Base-by-base conservation (phyloP, 2,329 filamentous ascomycete genomes). In the Berkeleyomyces basicola region DNA sequence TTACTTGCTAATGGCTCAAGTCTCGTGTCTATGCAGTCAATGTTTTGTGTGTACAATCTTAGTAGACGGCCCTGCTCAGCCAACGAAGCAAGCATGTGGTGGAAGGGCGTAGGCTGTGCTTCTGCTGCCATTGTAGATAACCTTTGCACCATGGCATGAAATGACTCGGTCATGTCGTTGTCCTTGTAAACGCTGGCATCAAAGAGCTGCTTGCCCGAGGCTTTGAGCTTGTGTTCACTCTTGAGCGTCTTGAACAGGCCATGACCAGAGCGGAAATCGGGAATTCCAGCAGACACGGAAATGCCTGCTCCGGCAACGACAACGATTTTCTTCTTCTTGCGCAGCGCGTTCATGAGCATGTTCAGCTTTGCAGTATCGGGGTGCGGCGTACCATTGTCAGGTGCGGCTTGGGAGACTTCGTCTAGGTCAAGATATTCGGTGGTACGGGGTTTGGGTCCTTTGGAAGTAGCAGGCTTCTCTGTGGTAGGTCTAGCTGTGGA, bases 121-220 rank as follows among this genome's bases (percentile, higher is more conserved):
- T 80, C 79, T 68, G 85, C 83, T 31, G 89, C 89, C 75, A 91
- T 81, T 63, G 86, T 79, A 53, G 90, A 90, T 69, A 99, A 81
- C 69, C 88, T 86, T 70, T 91, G 87, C 68, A 99, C 90, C 92
- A 99, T 97, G 71, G 87, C 85, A 73, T 99, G 93, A 72, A 99
- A 99, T 9, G 87, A 89, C 33, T 87, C 85, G 0, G 92, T 97
- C 10, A 91, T 88, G 31, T 82, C 80, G 71, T 95, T 86, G 76
- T 96, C 88, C 73, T 90, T 91, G 77, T 99, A 99, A 61, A 99
- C 93, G 6, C 92, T 95, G 61, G 93, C 93, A 75, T 99, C 93
- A 71, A 99, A 99, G 0, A 99, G 81, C 67, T 96, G 86, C 74
- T 97, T 96, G 61, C 93, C 93, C 0, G 93, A 96, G 3, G 72